Evolutionary conservation across 345 rosid species (phyloP).

Genomic region (Eucalyptus curtisii): DNA sequence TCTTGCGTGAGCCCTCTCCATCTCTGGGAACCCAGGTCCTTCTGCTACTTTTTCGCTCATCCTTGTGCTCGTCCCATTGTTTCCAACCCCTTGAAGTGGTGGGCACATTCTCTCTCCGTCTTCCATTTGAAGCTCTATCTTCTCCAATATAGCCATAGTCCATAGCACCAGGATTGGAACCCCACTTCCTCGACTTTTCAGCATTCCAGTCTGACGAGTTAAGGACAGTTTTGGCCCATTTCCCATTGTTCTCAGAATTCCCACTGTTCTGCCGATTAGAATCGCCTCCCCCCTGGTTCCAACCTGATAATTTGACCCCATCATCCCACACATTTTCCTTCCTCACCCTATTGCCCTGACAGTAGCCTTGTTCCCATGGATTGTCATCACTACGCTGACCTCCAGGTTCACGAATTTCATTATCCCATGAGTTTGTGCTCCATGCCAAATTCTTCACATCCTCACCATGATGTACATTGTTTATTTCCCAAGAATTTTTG

Average conservation of each 20-base stretch:
- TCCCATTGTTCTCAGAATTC: slow-evolving; percentile 1
- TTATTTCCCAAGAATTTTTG: slow-evolving; percentile 26
- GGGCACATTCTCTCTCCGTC: slow-evolving; percentile 8
- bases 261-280: neutral
- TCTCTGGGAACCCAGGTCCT: slow-evolving; percentile 12
- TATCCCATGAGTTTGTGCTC: slow-evolving; percentile 19
- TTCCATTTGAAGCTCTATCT: neutral
- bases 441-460: slow-evolving; percentile 1
- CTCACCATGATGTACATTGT: neutral
- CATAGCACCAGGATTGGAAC: slow-evolving; percentile 2
- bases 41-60: slow-evolving; percentile 6
- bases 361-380: slow-evolving; percentile 33
- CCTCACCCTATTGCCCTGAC: slow-evolving; percentile 10
- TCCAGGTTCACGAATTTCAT: neutral
- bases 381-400: slow-evolving; percentile 3
- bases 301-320: slow-evolving; percentile 7
- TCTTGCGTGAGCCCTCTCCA: slow-evolving; percentile 20
- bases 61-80: neutral
- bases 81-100: slow-evolving; percentile 16
- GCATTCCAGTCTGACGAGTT: slow-evolving; percentile 12
- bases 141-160: neutral
- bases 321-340: slow-evolving; percentile 6
- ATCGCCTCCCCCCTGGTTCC: neutral
- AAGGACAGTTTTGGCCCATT: slow-evolving; percentile 3
- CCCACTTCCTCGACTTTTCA: neutral